Evolutionary conservation across 192 early-diverging fungal species (phyloP), one percentile per base, ranked within the genome.

Genomic region (Lunasporangiospora selenospora): DNA sequence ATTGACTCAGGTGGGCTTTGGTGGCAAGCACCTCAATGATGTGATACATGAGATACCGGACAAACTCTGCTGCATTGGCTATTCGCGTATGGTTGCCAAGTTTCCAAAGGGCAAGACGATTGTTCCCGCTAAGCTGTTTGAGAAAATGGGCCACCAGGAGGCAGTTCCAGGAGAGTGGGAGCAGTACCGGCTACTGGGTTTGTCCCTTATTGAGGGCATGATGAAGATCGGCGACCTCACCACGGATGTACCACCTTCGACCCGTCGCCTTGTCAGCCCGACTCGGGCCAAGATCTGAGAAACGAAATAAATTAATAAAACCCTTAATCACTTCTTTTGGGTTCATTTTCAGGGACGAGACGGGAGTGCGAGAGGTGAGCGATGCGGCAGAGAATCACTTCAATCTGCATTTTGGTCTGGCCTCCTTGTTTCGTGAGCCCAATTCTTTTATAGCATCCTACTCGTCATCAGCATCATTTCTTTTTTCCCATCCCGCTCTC

Each of bases 141-240:
- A 23, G 16, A 62, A 58, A 34, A 58, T 58, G 59, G 67, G 67
- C 13, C 69, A 73, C 32, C 44, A 43, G 54, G 69, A 73, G 49
- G 60, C 69, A 0, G 62, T 58, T 27, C 60, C 69, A 1, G 69
- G 69, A 12, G 59, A 73, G 31, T 73, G 69, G 69, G 69, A 73
- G 54, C 53, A 73, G 54, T 73, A 73, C 36, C 46, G 69, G 7
- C n/a, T 51, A 21, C 31, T 73, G 60, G 69, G 69, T 12, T 42
- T 73, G 54, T 63, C 60, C 7, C 16, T 73, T 53, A 63, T 73
- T 33, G 69, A 73, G 37, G 61, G 69, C 4, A 73, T 73, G 69
- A 73, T 73, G 69, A 73, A 63, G 55, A 73, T 73, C 40, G 69
- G 61, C 21, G 69, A 63, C 24, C 59, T 54, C 11, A 73, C 60